Evolutionary conservation across 352 stramenopile genomes (phyloP).

Genomic region (Blastocystis sp.): DNA sequence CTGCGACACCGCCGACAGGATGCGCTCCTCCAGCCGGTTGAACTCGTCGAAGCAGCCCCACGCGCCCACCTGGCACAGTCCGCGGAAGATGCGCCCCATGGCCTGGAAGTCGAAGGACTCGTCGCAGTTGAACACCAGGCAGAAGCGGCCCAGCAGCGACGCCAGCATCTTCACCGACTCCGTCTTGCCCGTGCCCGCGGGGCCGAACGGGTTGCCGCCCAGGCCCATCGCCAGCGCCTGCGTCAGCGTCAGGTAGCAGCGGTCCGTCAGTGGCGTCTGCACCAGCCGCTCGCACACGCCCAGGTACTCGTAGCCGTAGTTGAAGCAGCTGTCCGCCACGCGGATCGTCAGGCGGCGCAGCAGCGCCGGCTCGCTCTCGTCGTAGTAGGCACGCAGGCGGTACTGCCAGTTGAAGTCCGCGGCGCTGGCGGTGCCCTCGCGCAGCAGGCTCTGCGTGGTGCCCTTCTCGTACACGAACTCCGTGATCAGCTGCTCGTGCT

Average conservation of each 20-base stretch:
- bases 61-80: slow-evolving; percentile 96
- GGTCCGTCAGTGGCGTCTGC: slow-evolving; percentile 97
- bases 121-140: slow-evolving; percentile 99
- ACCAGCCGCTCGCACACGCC: slow-evolving; percentile 97
- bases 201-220: slow-evolving; percentile 93
- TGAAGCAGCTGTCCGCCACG: slow-evolving; percentile 95
- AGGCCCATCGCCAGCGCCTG: slow-evolving; percentile 97
- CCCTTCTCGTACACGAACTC: slow-evolving; percentile 99
- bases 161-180: slow-evolving; percentile 98
- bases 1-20: slow-evolving; percentile 97
- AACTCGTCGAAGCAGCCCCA: slow-evolving; percentile 99
- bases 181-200: slow-evolving; percentile 98
- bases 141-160: slow-evolving; percentile 94
- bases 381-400: slow-evolving; percentile 96
- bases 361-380: slow-evolving; percentile 89
- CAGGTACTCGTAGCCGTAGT: slow-evolving; percentile 99
- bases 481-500: slow-evolving; percentile 99
- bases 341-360: slow-evolving; percentile 72
- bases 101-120: slow-evolving; percentile 99
- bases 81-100: slow-evolving; percentile 98
- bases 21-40: slow-evolving; percentile 97
- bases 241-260: slow-evolving; percentile 98
- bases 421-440: slow-evolving; percentile 78
- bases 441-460: slow-evolving; percentile 79
- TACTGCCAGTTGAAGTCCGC: slow-evolving; percentile 96